Conservation (phyloP, 331 rosid genomes). For the Prunus yedoensis region DNA sequence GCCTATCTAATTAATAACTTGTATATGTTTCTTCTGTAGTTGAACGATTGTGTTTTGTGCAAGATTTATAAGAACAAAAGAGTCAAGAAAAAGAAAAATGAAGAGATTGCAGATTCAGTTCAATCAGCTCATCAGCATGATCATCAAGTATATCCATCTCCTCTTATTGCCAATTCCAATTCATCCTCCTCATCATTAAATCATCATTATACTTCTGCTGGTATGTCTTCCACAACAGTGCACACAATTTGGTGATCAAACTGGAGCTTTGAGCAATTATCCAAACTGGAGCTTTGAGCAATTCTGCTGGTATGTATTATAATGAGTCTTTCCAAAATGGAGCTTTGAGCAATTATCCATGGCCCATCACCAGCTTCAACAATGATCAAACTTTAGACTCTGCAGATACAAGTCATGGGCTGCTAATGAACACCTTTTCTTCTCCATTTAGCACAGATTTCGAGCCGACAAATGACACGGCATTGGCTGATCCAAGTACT, state of each 20-base stretch:
- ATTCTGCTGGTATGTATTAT: neutral
- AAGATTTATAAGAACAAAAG: constrained; percentile 29
- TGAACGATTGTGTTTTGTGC: constrained; percentile 27
- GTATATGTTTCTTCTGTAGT: neutral
- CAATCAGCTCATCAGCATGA: neutral
- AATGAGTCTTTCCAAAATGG: neutral
- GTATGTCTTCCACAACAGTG: no score
- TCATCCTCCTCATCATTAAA: no score
- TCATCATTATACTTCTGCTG: no score
- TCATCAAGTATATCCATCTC: neutral
- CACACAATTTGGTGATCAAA: neutral
- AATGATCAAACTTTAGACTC: neutral
- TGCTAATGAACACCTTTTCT: no score
- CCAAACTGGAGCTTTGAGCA: neutral
- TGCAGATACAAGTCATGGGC: no score
- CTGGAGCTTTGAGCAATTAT: neutral
- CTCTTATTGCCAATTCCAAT: no score
- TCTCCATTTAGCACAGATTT: no score
- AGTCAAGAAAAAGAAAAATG: neutral
- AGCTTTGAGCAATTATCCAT: neutral
- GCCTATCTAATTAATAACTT: no score
- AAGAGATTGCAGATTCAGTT: neutral
- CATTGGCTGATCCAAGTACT: no score
- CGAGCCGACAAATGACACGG: no score
- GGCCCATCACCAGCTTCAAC: neutral